These are phyloP conservation scores for Tillandsia leiboldiana DNA, from an alignment of 176 grass and related monocot species.

Conservation along the genomic window DNA sequence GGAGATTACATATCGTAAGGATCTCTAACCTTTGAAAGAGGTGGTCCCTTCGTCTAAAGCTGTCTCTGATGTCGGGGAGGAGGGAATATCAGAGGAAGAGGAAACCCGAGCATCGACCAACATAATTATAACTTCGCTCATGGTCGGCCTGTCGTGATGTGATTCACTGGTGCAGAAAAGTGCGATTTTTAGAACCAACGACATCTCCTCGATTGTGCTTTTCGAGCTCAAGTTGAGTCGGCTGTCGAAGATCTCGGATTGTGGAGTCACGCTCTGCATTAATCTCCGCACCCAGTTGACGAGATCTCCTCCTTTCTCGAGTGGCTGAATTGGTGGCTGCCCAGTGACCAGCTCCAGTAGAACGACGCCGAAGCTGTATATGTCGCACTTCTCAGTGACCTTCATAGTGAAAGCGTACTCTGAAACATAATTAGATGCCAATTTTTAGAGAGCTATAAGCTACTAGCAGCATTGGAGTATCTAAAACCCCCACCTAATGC, in stretches of 20 bases:
- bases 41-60: conserved; percentile 7
- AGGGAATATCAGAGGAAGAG: conserved; percentile 38
- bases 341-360: conserved; percentile 82
- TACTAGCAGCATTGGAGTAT: neutral
- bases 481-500: too few relatives aligned
- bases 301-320: conserved; percentile 97
- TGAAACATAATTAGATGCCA: conserved; percentile 19
- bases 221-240: conserved; percentile 54
- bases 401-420: conserved; percentile 99
- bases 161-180: conserved; percentile 85
- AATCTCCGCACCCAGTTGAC: conserved; percentile 75
- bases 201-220: conserved; percentile 55
- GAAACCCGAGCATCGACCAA: conserved; percentile 53
- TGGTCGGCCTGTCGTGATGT: conserved; percentile 79
- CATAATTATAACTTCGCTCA: conserved; percentile 96
- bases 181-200: conserved; percentile 81
- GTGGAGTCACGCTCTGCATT: conserved; percentile 30
- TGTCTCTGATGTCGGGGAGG: conserved; percentile 47
- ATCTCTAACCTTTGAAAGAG: conserved; percentile 23
- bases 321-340: conserved; percentile 73
- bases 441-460: neutral
- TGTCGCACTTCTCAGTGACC: conserved; percentile 91
- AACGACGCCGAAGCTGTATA: conserved; percentile 89
- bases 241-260: conserved; percentile 53
- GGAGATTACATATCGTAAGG: neutral